A percentile compares a stretch with the other conserved stretches of the same genome.
These are phyloP conservation scores for Striga hermonthica DNA, from an alignment of 305 asterid species.

Conservation along the genomic window DNA sequence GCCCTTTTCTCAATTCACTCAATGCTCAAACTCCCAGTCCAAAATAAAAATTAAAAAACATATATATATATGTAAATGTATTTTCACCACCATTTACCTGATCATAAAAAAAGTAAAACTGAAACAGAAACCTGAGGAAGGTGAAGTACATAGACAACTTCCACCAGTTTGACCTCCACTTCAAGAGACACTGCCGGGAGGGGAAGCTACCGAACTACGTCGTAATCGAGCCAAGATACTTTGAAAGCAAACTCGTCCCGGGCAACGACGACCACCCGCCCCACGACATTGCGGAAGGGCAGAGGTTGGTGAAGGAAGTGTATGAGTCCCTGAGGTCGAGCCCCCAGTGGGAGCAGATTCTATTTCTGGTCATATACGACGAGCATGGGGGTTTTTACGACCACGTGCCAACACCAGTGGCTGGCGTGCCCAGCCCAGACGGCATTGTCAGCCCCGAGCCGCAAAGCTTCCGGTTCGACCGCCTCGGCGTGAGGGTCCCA, in stretches of 20 bases:
- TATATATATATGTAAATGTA: too few species aligned
- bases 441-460: slow-evolving; percentile 66
- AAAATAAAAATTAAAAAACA: background rate
- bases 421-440: slow-evolving; percentile 78
- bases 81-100: too few species aligned
- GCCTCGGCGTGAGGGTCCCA: slow-evolving; percentile 82
- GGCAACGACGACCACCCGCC: slow-evolving; percentile 93
- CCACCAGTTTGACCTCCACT: slow-evolving; percentile 59
- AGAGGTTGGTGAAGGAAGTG: slow-evolving; percentile 61
- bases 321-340: slow-evolving; percentile 79
- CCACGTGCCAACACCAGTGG: slow-evolving; percentile 67
- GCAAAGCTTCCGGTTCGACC: slow-evolving; percentile 57
- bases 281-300: slow-evolving; percentile 69
- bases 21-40: background rate
- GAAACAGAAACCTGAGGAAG: slow-evolving; percentile 61
- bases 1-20: too few species aligned
- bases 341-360: slow-evolving; percentile 78
- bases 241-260: slow-evolving; percentile 51
- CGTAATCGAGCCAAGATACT: slow-evolving; percentile 68
- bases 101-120: background rate
- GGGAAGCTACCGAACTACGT: slow-evolving; percentile 90
- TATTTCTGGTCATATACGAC: slow-evolving; percentile 59
- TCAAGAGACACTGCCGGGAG: slow-evolving; percentile 66
- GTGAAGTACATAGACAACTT: slow-evolving; percentile 67
- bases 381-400: slow-evolving; percentile 90